A percentile compares a stretch with the other conserved stretches of the same genome.
Conservation (phyloP, 2,329 filamentous ascomycete genomes). For the Verticillium tricorpus region DNA sequence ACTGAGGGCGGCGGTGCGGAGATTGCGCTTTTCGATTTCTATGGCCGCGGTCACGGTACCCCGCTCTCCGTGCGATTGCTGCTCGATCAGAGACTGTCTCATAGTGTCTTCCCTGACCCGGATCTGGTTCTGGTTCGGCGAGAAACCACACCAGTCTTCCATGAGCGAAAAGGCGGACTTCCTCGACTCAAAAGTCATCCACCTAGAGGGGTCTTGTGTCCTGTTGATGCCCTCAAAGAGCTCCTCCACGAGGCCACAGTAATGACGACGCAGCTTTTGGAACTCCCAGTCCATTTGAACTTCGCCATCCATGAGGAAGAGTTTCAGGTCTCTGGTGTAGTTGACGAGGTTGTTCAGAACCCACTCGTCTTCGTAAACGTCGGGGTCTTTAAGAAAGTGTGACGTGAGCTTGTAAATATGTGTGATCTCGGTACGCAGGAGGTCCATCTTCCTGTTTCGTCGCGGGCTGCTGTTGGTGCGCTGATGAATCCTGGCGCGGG, state of each 20-base stretch:
- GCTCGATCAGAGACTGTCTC: conserved; percentile 77
- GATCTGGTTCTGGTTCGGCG: conserved; percentile 81
- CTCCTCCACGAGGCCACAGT: conserved; percentile 89
- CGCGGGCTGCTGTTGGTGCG: conserved; percentile 78
- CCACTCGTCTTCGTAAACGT: conserved; percentile 83
- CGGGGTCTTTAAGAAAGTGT: conserved; percentile 74
- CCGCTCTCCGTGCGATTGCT: conserved; percentile 70
- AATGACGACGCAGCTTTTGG: conserved; percentile 85
- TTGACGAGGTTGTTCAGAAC: conserved; percentile 82
- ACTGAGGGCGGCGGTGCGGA: conserved; percentile 84
- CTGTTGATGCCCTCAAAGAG: conserved; percentile 88
- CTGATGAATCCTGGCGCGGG: conserved; percentile 80
- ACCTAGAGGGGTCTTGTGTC: conserved; percentile 78
- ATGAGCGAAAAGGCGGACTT: conserved; percentile 95
- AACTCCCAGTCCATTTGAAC: conserved; percentile 95
- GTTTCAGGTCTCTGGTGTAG: conserved; percentile 86
- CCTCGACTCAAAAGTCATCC: conserved; percentile 96
- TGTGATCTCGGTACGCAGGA: conserved; percentile 88
- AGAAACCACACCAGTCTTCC: conserved; percentile 99
- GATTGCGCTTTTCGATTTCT: conserved; percentile 93
- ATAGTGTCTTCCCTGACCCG: conserved; percentile 80
- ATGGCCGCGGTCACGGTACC: conserved; percentile 81
- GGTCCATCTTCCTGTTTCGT: conserved; percentile 77
- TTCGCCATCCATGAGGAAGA: conserved; percentile 92
- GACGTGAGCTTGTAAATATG: conserved; percentile 94